Base-by-base conservation (phyloP, 352 stramenopile genomes). In the Pythium monospermum region DNA sequence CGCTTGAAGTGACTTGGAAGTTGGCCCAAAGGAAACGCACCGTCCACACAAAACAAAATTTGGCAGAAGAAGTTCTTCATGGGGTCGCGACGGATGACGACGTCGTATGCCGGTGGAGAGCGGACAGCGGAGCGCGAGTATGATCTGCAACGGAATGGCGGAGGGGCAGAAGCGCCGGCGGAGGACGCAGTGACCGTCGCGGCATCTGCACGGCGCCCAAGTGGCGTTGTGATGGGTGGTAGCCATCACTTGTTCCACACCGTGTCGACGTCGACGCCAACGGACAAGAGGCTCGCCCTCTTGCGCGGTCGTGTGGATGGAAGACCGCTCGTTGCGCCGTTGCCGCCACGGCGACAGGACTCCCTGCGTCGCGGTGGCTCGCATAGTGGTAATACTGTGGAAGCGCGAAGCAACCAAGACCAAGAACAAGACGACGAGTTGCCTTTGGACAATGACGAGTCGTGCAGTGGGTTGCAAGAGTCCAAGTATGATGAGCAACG, bases 191-290 rank as follows among this genome's bases (percentile, higher is more conserved):
- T 69, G 39, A 59, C 60, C 27, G 46, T 61, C 31, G 39, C 56
- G 38, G 54, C 49, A 49, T 25, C 6, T 35, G 18, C 32, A 46
- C 46, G 16, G 10, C 58, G 35, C 37, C 31, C 7, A 27, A 37
- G 35, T 13, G 33, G 53, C 23, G 27, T 13, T 1, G 2, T 16
- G 31, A 22, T 18, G 27, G 47, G 32, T 35, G 18, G 32, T 32
- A 53, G 46, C 8, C 53, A 26, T n/a, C 59, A 66, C 26, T 65
- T 72, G 26, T 77, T 67, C 42, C 72, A 85, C 54, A 83, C 75
- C 0, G 71, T 86, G 18, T 78, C 73, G 19, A 64, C 75, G 12
- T 76, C 74, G 3, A 84, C 71, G 12, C 71, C 74, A 18, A 76
- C 68, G 40, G 66, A 65, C 5, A 71, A 71, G 48, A 49, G 66